phyloP scores from a whole-genome alignment of 2,329 filamentous ascomycete genomes.

The Pestalotiopsis sp. region DNA sequence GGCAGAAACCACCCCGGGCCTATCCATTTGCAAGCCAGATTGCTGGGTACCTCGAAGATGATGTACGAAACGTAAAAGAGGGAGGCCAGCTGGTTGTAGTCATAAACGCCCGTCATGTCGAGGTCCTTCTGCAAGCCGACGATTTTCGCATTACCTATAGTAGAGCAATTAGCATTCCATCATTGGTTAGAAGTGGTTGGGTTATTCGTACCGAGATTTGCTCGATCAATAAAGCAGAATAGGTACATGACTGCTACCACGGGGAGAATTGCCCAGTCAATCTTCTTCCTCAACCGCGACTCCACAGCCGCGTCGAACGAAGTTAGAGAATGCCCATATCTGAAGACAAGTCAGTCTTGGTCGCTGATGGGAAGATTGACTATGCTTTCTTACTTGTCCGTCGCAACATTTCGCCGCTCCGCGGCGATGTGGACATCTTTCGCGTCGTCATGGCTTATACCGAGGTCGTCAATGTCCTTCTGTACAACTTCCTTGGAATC shows the following conservation, averaged over 20 bases:
- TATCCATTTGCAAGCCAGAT: constrained; percentile 68
- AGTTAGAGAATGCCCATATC: constrained; percentile 49
- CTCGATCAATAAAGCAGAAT: constrained; percentile 70
- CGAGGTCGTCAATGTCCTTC: neutral
- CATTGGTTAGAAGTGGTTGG: neutral
- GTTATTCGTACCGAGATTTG: constrained; percentile 61
- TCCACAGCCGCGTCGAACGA: constrained; percentile 59
- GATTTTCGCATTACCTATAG: constrained; percentile 64
- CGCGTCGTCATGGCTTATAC: constrained; percentile 9
- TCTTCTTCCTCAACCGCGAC: constrained; percentile 56
- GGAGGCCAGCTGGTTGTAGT: constrained; percentile 69
- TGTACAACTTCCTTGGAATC: neutral
- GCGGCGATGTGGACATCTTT: constrained; percentile 32
- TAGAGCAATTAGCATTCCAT: neutral
- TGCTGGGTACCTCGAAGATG: constrained; percentile 69
- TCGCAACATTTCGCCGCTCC: constrained; percentile 44
- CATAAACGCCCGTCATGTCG: constrained; percentile 52
- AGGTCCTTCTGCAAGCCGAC: constrained; percentile 66
- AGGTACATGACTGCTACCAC: constrained; percentile 65
- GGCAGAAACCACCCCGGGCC: constrained; percentile 75
- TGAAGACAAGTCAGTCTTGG: constrained; percentile 19
- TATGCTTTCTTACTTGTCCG: constrained; percentile 40
- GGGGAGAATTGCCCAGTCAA: constrained; percentile 63
- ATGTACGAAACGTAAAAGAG: constrained; percentile 75
- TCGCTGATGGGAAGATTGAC: no score